Base-by-base conservation (phyloP, 805 yeast species). In the Wickerhamomyces tratensis region DNA sequence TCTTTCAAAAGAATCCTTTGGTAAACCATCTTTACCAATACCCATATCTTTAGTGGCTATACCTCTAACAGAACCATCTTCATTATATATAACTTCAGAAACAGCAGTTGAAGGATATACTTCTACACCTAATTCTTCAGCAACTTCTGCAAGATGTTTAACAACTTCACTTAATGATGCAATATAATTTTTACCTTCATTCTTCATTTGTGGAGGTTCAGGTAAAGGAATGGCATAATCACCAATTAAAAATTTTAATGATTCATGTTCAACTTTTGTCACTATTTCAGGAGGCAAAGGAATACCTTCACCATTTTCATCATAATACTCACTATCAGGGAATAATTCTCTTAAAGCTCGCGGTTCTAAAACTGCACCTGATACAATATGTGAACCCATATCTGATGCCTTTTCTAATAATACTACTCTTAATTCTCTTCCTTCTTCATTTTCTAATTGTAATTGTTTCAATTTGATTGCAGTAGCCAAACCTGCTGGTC, bases 11-110 rank as follows among this genome's bases (percentile, higher is more conserved):
- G 76, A 69, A 49, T 75, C 84, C 54, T 82, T 85, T 30, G 96
- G 95, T 33, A 67, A 58, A 15, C 96, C 96, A 44, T 72, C 63
- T 51, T 78, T 81, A 40, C 79, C 73, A 14, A 93, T 65, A 13
- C 98, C 98, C 79, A 82, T 76, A 61, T 93, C 98, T 52, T 83
- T 84, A 2, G 98, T 93, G 6, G 96, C 96, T 5, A 91, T 89
- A 46, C 98, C 98, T 45, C 72, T 73, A 25, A 93, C 84, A 7
- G 74, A 72, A 5, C 74, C 76, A 38, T 81, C 76, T 10, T 67
- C 61, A 38, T 74, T 76, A 58, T 76, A 87, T 1, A 89, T 63
- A 1, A 91, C 67, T 53, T 86, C 95, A 41, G 82, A 71, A 12
- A 89, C 96, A 0, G 96, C 69, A 39, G 94, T 86, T 5, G 91